These are phyloP conservation scores for Boletellus deceptivus DNA, from an alignment of 1,284 basidiomycete species.

Conservation along the genomic window DNA sequence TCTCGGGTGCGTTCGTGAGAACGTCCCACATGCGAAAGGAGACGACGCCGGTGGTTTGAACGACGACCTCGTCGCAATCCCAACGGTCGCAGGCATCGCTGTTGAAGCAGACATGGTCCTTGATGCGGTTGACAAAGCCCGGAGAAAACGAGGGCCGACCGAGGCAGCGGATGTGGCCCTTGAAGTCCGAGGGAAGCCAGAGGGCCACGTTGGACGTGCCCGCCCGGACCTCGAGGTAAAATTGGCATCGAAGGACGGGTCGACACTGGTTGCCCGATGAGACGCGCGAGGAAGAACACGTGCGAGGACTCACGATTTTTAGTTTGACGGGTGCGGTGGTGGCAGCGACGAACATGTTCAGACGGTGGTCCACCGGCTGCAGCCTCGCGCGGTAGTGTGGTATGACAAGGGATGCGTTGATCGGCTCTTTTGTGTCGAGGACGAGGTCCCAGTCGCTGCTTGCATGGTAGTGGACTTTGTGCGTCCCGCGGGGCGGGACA, in stretches of 20 bases:
- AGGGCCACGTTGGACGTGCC: slow-evolving; percentile 61
- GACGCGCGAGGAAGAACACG: neutral
- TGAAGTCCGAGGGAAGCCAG: slow-evolving; percentile 76
- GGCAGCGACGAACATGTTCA: slow-evolving; percentile 63
- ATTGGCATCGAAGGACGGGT: slow-evolving; percentile 55
- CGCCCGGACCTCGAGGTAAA: slow-evolving; percentile 63
- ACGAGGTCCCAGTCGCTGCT: slow-evolving; percentile 62
- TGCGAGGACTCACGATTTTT: slow-evolving; percentile 58
- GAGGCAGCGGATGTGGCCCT: slow-evolving; percentile 58
- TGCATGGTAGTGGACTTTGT: slow-evolving; percentile 56
- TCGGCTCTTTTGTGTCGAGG: slow-evolving; percentile 48
- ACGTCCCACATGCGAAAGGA: slow-evolving; percentile 79
- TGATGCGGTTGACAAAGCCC: slow-evolving; percentile 68
- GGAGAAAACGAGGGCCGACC: slow-evolving; percentile 60
- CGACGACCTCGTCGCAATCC: slow-evolving; percentile 56
- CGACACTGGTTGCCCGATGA: slow-evolving; percentile 52
- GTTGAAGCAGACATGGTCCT: slow-evolving; percentile 58
- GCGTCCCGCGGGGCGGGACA: slow-evolving; percentile 37
- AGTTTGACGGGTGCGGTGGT: slow-evolving; percentile 55
- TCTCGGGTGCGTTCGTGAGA: slow-evolving; percentile 59
- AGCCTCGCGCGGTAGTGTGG: slow-evolving; percentile 73
- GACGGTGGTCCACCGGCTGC: slow-evolving; percentile 65
- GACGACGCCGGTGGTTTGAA: slow-evolving; percentile 56
- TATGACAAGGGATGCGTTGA: slow-evolving; percentile 65
- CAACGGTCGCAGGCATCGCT: slow-evolving; percentile 41